Base-by-base conservation (phyloP, 2,329 filamentous ascomycete genomes). In the Diaporthe capsici region DNA sequence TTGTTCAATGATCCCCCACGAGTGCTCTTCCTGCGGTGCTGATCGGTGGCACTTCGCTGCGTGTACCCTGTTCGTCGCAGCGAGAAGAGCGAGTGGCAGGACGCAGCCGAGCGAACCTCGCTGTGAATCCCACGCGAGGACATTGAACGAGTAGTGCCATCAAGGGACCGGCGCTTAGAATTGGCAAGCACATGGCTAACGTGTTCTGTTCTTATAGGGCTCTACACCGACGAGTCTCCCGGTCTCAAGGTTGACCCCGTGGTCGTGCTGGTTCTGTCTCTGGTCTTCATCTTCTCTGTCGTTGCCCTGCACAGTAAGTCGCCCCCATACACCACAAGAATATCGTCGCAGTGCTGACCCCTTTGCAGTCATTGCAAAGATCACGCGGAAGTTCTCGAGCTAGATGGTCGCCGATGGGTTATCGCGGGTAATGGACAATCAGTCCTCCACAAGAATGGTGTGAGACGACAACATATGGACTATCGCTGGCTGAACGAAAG, bases 261-360 rank as follows among this genome's bases (percentile, higher is more conserved):
- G 76, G 96, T 99, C 79, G 96, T 99, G 79, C 91, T 99, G 83
- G 97, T 98, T 80, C 90, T 99, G 81, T 98, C 95, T 82, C 92
- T 99, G 81, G 97, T 98, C 78, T 99, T 99, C 87, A 99, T 99
- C 86, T 98, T 99, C 89, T 97, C 94, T 83, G 97, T 99, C 83
- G 97, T 99, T 82, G 96, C 95, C 80, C 90, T 99, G 83, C 97
- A 99, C 88, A 95, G 97, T 98, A 92, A 81, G 95, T 89, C 70
- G 4, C 8, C 7, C 60, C 17, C 58, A 25, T 20, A 15, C 10
- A 31, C 15, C 9, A 20, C 31, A 47, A 17, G 20, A 17, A 7
- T 44, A n/a, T 10, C 73, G 44, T 5, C n/a, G 28, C 49, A 10
- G 31, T 51, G 53, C 79, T 81, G 74, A 82, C 76, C 71, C 49